Evolutionary conservation across 106 monocot species (phyloP).

Genomic region (Hemerocallis citrina): DNA sequence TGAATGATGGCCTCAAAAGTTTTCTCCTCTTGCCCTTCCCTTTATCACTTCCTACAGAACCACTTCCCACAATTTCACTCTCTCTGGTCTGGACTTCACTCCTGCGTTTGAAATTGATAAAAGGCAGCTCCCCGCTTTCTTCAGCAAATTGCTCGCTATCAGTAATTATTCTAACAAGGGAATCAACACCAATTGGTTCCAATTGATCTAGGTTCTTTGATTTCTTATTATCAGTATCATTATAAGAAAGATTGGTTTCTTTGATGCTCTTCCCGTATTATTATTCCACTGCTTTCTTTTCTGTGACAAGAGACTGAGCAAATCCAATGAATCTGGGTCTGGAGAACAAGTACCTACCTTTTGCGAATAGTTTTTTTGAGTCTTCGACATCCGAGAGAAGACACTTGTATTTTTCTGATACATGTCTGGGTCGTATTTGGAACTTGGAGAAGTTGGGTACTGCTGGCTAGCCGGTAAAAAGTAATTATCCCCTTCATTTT

Average conservation of each 20-base stretch:
- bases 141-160: background rate
- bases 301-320: background rate
- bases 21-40: conserved; percentile 2
- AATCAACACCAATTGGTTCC: background rate
- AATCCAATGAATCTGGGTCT: background rate
- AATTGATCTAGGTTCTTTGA: background rate
- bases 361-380: background rate
- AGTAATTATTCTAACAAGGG: background rate
- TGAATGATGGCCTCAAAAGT: background rate
- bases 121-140: background rate
- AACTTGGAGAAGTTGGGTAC: background rate
- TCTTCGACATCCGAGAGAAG: background rate
- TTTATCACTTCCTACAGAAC: too few species aligned
- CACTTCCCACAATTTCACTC: too few species aligned
- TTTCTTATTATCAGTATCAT: too few species aligned
- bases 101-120: conserved; percentile 1
- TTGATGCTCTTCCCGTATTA: background rate
- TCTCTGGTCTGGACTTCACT: background rate
- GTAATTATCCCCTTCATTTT: background rate
- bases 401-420: background rate
- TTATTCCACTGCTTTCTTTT: background rate
- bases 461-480: background rate
- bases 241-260: background rate
- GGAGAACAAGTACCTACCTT: too few species aligned
- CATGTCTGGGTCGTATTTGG: too few species aligned